These are phyloP conservation scores for Globisporangium sylvaticum DNA, from an alignment of 352 stramenopile species.

Conservation along the genomic window DNA sequence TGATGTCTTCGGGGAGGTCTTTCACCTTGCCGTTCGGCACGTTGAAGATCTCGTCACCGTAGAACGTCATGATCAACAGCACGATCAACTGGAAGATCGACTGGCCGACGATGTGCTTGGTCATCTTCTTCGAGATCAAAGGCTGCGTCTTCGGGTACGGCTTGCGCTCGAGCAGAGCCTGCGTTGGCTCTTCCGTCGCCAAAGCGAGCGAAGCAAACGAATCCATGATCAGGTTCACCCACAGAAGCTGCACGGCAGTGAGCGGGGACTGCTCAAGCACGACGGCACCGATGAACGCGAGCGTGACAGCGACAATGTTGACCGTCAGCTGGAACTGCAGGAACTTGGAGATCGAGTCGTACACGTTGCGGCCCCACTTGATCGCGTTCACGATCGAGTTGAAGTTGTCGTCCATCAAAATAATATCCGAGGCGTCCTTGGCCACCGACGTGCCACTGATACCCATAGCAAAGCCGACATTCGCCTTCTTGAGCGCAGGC, in stretches of 20 bases:
- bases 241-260: constrained; percentile 95
- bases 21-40: constrained; percentile 35
- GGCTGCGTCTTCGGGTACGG: constrained; percentile 88
- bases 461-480: constrained; percentile 95
- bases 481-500: constrained; percentile 92
- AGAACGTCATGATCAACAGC: constrained; percentile 83
- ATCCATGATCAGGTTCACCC: constrained; percentile 98
- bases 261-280: constrained; percentile 69
- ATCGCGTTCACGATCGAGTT: constrained; percentile 94
- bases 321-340: constrained; percentile 96
- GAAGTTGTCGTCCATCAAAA: constrained; percentile 96
- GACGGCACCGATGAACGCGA: constrained; percentile 87
- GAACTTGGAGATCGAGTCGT: constrained; percentile 97
- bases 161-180: constrained; percentile 83
- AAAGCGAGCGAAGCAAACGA: constrained; percentile 94
- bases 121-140: constrained; percentile 93
- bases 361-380: constrained; percentile 95
- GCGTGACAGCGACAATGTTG: constrained; percentile 89
- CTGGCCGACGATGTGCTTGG: constrained; percentile 92
- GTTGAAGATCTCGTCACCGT: constrained; percentile 47
- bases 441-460: constrained; percentile 91
- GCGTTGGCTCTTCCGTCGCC: constrained; percentile 89
- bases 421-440: constrained; percentile 95
- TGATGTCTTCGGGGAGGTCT: constrained; percentile 29
- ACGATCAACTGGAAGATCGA: constrained; percentile 88